A percentile compares a stretch with the other conserved stretches of the same genome.
Evolutionary conservation across 768 basidiomycete genomes (phyloP).

Genomic region (Amanita rimosa): DNA sequence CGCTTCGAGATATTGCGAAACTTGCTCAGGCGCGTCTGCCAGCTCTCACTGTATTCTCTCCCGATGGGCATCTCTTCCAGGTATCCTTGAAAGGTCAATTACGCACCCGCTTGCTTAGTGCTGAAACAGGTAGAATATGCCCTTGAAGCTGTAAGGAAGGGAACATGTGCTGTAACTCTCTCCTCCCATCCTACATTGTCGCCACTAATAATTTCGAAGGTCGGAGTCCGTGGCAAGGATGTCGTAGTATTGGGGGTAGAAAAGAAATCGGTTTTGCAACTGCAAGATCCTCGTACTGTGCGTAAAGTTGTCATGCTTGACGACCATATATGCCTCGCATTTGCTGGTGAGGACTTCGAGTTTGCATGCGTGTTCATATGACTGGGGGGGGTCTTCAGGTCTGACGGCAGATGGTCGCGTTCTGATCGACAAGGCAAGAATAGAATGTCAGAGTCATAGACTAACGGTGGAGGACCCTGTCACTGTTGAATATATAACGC

Average conservation of each 20-base stretch:
- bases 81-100: slow-evolving; percentile 26
- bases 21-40: neutral
- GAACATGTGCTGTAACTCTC: slow-evolving; percentile 81
- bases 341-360: slow-evolving; percentile 58
- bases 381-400: slow-evolving; percentile 37
- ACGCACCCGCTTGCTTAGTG: slow-evolving; percentile 5
- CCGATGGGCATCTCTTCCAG: slow-evolving; percentile 98
- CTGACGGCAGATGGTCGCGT: slow-evolving; percentile 96
- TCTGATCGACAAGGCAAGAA: slow-evolving; percentile 93
- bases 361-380: neutral
- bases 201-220: slow-evolving; percentile 31
- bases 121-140: slow-evolving; percentile 89
- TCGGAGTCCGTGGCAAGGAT: slow-evolving; percentile 90
- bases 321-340: slow-evolving; percentile 94
- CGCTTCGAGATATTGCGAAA: neutral
- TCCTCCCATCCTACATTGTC: slow-evolving; percentile 3
- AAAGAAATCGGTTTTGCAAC: slow-evolving; percentile 95
- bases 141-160: slow-evolving; percentile 92
- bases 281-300: slow-evolving; percentile 96
- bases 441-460: slow-evolving; percentile 96
- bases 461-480: slow-evolving; percentile 98
- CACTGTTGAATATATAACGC: slow-evolving; percentile 95
- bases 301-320: slow-evolving; percentile 98
- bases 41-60: slow-evolving; percentile 98
- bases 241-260: slow-evolving; percentile 96